Conservation (phyloP, 2,329 filamentous ascomycete species). For the Aspergillus quadrilineatus region DNA sequence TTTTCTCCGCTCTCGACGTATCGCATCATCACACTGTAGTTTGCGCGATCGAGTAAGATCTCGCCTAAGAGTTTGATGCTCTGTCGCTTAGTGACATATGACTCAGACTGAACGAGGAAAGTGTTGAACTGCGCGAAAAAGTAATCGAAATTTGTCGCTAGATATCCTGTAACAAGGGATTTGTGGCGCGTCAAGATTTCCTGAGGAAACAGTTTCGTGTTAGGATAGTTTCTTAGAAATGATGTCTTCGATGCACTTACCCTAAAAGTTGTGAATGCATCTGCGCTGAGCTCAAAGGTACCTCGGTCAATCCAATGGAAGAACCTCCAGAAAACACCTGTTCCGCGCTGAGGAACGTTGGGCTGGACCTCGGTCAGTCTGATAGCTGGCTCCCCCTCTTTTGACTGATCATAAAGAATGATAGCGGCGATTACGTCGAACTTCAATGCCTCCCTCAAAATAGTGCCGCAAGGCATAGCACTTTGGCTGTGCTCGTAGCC, state of each 20-base stretch:
- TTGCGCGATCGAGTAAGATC: conserved; percentile 88
- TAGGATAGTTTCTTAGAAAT: conserved; percentile 8
- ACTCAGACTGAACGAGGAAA: conserved; percentile 83
- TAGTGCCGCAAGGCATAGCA: conserved; percentile 85
- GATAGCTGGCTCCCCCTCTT: conserved; percentile 69
- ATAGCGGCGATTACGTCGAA: conserved; percentile 87
- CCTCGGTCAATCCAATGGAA: conserved; percentile 97
- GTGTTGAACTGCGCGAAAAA: conserved; percentile 93
- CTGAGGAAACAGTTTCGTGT: conserved; percentile 46
- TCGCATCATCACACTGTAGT: conserved; percentile 96
- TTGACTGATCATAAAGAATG: conserved; percentile 87
- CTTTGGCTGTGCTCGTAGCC: conserved; percentile 89
- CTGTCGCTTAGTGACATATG: conserved; percentile 96
- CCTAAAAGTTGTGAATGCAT: conserved; percentile 96
- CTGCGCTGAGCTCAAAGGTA: conserved; percentile 93
- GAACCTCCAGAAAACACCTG: conserved; percentile 93
- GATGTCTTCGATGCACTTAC: conserved; percentile 51
- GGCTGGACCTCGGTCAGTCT: conserved; percentile 76
- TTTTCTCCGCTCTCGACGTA: conserved; percentile 96
- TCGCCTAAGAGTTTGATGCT: conserved; percentile 97
- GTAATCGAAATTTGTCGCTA: conserved; percentile 83
- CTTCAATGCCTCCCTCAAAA: conserved; percentile 85
- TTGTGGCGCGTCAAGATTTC: conserved; percentile 95
- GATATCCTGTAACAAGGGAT: conserved; percentile 80
- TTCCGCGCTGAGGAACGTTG: conserved; percentile 70